Percentiles rank a stretch among this genome's conserved stretches.
Evolutionary conservation across 2,329 filamentous ascomycete species (phyloP).

Genomic region (Sporothrix globosa): DNA sequence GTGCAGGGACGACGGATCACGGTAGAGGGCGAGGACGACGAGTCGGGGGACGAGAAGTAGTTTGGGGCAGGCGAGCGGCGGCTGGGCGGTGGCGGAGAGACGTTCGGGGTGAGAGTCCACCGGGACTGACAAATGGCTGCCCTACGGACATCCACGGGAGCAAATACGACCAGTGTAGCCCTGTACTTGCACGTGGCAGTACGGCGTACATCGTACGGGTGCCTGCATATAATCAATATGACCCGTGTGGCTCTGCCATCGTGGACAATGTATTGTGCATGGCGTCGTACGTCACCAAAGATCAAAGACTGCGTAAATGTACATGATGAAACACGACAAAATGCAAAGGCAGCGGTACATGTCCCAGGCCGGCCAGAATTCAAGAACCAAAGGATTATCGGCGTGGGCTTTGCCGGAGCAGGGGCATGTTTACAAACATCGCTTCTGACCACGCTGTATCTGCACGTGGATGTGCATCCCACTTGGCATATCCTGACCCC

Average conservation of each 20-base stretch:
- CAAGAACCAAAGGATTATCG: not conserved
- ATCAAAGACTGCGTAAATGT: not conserved
- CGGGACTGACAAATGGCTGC: no score
- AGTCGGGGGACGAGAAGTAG: constrained; percentile 49
- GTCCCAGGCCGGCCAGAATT: not conserved
- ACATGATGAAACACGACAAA: not conserved
- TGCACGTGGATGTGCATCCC: constrained; percentile 5
- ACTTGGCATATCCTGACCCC: not conserved
- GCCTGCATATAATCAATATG: not conserved
- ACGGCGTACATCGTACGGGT: not conserved
- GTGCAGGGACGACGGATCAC: constrained; percentile 72
- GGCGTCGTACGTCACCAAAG: not conserved
- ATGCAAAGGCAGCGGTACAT: not conserved
- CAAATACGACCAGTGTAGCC: no score
- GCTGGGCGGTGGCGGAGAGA: not conserved
- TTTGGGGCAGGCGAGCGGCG: not conserved
- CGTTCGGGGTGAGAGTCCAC: no score
- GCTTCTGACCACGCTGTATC: constrained; percentile 6
- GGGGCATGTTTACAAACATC: constrained; percentile 8
- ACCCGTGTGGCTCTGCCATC: no score
- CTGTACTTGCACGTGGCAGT: no score
- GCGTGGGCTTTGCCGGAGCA: not conserved
- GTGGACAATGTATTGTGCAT: not conserved
- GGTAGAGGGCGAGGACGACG: constrained; percentile 73
- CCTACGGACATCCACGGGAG: no score